These are phyloP conservation scores for Tulasnella sp. DNA, from an alignment of 768 basidiomycete species.

Conservation along the genomic window DNA sequence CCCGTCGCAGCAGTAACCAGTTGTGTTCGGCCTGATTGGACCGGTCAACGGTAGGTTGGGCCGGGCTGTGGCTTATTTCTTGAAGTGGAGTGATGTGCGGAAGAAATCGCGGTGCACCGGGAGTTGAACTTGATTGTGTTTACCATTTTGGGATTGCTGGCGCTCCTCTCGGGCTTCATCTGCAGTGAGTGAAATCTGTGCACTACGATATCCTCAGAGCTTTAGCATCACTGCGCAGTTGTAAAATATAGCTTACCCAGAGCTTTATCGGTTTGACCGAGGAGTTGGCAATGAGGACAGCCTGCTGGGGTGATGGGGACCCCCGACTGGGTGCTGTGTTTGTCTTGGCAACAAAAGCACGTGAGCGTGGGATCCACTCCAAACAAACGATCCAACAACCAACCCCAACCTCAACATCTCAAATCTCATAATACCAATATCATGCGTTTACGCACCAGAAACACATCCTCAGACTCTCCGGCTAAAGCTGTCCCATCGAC, in stretches of 20 bases:
- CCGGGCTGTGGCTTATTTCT: not conserved
- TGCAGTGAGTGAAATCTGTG: not conserved
- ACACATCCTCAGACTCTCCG: not conserved
- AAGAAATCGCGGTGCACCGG: not conserved
- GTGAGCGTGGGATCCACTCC: not conserved
- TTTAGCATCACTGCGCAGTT: too few species aligned
- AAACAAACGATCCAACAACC: not conserved
- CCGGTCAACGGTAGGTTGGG: not conserved
- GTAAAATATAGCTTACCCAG: too few species aligned
- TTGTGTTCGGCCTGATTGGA: not conserved
- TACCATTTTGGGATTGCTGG: not conserved
- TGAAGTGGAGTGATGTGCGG: not conserved
- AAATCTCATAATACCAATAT: not conserved
- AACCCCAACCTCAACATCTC: not conserved
- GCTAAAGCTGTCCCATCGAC: not conserved
- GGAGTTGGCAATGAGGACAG: not conserved
- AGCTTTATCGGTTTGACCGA: too few species aligned
- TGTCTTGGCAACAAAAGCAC: not conserved
- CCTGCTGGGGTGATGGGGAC: not conserved
- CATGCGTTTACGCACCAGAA: not conserved
- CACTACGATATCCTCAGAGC: not conserved
- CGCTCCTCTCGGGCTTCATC: not conserved
- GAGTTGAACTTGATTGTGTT: not conserved
- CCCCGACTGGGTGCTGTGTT: not conserved
- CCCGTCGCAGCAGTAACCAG: not conserved